Evolutionary conservation across 2,329 filamentous ascomycete species (phyloP).

Genomic region (Fusarium sp.): DNA sequence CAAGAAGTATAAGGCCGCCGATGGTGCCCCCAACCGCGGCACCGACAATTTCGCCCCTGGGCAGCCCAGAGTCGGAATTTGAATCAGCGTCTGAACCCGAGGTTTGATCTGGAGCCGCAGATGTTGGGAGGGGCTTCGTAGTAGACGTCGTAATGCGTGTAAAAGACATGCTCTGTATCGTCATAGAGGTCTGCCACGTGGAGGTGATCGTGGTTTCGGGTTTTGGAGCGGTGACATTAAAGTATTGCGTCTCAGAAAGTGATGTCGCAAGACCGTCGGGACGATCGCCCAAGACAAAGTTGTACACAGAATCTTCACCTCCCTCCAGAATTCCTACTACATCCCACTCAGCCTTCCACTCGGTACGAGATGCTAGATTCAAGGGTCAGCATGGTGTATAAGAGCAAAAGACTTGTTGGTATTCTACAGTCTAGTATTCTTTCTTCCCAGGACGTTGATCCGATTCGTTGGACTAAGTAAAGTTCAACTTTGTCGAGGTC

Average conservation of each 20-base stretch:
- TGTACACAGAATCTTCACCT: neutral
- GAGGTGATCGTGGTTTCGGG: neutral
- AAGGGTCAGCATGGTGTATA: neutral
- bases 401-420: rapidly evolving
- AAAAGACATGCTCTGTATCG: neutral
- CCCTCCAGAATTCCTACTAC: rapidly evolving
- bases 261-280: too few species aligned
- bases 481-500: neutral
- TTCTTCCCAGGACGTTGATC: too few species aligned
- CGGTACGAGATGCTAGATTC: neutral
- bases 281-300: rapidly evolving
- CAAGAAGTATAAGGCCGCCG: neutral
- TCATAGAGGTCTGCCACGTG: neutral
- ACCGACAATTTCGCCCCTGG: neutral
- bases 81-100: rapidly evolving
- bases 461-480: neutral
- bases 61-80: neutral
- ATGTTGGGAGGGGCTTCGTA: rapidly evolving
- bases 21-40: neutral
- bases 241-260: neutral
- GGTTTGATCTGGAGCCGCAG: neutral
- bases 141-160: rapidly evolving
- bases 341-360: neutral
- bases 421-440: too few species aligned
- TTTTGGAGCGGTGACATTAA: neutral